These are phyloP conservation scores for Jatropha podagrica DNA, from an alignment of 441 rosid species.

Conservation along the genomic window DNA sequence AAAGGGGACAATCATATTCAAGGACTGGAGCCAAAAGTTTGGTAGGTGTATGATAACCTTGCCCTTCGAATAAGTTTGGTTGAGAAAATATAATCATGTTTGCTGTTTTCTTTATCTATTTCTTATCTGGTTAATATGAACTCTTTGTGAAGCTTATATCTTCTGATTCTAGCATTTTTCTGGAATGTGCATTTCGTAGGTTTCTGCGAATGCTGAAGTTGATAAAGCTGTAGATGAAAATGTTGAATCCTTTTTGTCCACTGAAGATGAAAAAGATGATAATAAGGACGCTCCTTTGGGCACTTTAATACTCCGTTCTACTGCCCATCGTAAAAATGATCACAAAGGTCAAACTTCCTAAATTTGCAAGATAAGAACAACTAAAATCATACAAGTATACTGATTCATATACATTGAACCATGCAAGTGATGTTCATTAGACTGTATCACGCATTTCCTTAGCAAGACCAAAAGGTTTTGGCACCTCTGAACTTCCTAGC, in stretches of 20 bases:
- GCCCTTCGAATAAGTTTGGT: background rate
- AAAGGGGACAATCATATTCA: constrained; percentile 6
- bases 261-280: constrained; percentile 28
- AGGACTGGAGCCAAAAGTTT: constrained; percentile 5
- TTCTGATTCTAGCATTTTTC: background rate
- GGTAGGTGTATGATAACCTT: background rate
- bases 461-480: no score
- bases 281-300: constrained; percentile 17
- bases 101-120: background rate
- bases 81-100: background rate
- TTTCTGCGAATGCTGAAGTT: constrained; percentile 27
- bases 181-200: constrained; percentile 27
- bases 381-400: background rate
- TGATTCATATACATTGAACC: background rate
- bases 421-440: background rate
- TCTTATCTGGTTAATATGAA: background rate
- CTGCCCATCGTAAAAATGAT: background rate
- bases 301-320: background rate
- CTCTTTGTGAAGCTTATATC: background rate
- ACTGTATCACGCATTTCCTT: background rate
- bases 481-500: background rate
- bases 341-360: constrained; percentile 12
- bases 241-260: constrained; percentile 40
- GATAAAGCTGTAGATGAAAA: constrained; percentile 33
- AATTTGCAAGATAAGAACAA: background rate